Evolutionary conservation across 148 eudicot species (phyloP), one percentile per base, ranked within the genome.

Genomic region (Salicornia ramosissima): DNA sequence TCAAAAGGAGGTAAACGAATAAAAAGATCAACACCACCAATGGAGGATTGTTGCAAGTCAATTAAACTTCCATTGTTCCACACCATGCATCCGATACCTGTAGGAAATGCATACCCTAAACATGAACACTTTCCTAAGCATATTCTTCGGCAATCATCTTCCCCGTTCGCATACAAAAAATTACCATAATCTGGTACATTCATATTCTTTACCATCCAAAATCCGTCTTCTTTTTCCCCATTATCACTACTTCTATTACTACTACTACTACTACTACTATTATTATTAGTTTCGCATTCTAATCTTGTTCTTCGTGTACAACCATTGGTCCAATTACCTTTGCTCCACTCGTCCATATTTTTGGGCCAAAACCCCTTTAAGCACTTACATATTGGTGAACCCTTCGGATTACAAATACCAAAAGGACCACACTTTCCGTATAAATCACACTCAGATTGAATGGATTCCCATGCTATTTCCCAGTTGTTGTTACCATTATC

Each of bases 371-470:
- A 87, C 4, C 92, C 90, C 53, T 45, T 70, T 69, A 86, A 77
- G 64, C 96, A 90, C 0, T 63, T 25, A 57, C 92, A 90, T 22
- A 80, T 78, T n/a, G 78, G 83, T 6, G 78, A 60, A 13, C 43
- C 33, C 2, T 72, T 36, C 22, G 78, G 24, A 67, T 85, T 69
- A 74, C 96, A 90, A 24, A 52, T 76, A 47, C 90, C 96, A 46
- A 81, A 87, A 49, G 76, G 45, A 10, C 96, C 92, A 59, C 96
- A 90, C 46, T 61, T 71, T 19, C 77, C 86, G 63, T 78, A 87
- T 42, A 75, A 19, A 69, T 82, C 85, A 69, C 92, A 90, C 10
- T 65, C 80, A 4, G 51, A 40, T 1, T 42, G 15, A 14, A 47
- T 71, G 14, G 51, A 29, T 1, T 33, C 12, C 77, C 74, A 78